Conservation (phyloP, 768 basidiomycete species). For the Suillus clintonianus region DNA sequence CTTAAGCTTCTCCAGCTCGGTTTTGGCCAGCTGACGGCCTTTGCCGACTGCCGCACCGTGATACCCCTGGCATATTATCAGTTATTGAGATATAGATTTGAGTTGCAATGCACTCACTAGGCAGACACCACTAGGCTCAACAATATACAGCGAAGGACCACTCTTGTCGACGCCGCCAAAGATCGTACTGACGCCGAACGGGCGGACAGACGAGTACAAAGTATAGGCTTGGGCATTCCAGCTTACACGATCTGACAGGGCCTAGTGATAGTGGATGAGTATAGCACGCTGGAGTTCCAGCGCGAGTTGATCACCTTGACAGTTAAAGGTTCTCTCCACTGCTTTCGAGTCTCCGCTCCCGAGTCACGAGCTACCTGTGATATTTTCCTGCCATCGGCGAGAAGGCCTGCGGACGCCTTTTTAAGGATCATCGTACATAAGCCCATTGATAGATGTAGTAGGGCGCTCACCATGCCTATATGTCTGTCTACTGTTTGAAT, state of each 20-base stretch:
- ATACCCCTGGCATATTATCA: constrained; percentile 66
- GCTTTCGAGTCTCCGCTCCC: constrained; percentile 69
- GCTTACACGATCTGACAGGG: constrained; percentile 75
- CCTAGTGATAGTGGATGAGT: constrained; percentile 31
- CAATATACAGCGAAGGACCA: constrained; percentile 83
- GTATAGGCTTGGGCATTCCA: constrained; percentile 96
- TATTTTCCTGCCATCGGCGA: constrained; percentile 91
- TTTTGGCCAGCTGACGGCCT: constrained; percentile 97
- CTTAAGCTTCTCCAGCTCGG: constrained; percentile 95
- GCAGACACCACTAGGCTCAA: constrained; percentile 94
- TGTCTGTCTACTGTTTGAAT: constrained; percentile 94
- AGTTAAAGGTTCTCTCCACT: constrained; percentile 71
- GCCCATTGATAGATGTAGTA: neutral
- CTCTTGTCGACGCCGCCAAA: constrained; percentile 86
- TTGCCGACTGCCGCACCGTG: constrained; percentile 97
- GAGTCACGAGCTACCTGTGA: constrained; percentile 85
- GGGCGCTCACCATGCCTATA: constrained; percentile 77
- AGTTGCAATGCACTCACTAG: constrained; percentile 53
- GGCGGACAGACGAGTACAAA: constrained; percentile 95
- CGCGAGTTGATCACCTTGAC: constrained; percentile 60
- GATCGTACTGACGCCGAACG: constrained; percentile 94
- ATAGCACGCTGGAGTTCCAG: constrained; percentile 31
- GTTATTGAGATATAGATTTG: neutral
- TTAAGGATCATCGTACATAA: constrained; percentile 8
- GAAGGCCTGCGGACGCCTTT: constrained; percentile 93